phyloP scores from a whole-genome alignment of 768 basidiomycete genomes.

The Agaricus subrufescens region DNA sequence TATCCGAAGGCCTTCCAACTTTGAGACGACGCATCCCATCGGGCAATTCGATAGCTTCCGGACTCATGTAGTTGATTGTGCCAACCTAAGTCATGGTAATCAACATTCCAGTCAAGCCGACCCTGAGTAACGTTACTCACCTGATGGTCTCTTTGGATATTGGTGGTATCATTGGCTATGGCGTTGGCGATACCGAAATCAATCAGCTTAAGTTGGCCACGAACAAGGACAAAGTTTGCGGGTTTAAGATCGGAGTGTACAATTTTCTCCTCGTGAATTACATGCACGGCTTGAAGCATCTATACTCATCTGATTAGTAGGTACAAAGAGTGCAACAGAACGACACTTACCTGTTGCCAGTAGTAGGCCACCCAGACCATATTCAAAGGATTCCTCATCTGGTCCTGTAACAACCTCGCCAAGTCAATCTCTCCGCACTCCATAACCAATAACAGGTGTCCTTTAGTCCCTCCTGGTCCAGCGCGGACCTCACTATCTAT shows the following conservation, averaged over 20 bases:
- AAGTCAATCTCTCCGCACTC: conserved; percentile 96
- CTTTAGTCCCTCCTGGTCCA: conserved; percentile 65
- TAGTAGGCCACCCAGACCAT: conserved; percentile 95
- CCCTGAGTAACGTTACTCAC: conserved; percentile 34
- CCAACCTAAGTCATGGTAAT: conserved; percentile 57
- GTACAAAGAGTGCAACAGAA: neutral
- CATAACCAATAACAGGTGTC: conserved; percentile 84
- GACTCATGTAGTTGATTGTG: conserved; percentile 98
- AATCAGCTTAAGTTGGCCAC: conserved; percentile 93
- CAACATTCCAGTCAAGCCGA: neutral
- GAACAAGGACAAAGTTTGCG: conserved; percentile 96
- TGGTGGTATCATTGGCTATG: conserved; percentile 97
- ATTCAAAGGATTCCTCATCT: conserved; percentile 79
- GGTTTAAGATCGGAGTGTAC: conserved; percentile 98
- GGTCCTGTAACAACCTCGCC: conserved; percentile 76
- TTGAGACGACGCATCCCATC: conserved; percentile 87
- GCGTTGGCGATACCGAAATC: conserved; percentile 99
- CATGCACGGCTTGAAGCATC: conserved; percentile 99
- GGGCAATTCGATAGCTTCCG: conserved; percentile 88
- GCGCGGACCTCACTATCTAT: conserved; percentile 87
- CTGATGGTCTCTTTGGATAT: conserved; percentile 95
- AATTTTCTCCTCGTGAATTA: conserved; percentile 97
- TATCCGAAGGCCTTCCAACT: conserved; percentile 93
- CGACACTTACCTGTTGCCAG: conserved; percentile 82
- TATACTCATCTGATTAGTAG: conserved; percentile 24